These are phyloP conservation scores for Durusdinium trenchii DNA, from an alignment of 73 alveolate genomes.

Conservation along the genomic window DNA sequence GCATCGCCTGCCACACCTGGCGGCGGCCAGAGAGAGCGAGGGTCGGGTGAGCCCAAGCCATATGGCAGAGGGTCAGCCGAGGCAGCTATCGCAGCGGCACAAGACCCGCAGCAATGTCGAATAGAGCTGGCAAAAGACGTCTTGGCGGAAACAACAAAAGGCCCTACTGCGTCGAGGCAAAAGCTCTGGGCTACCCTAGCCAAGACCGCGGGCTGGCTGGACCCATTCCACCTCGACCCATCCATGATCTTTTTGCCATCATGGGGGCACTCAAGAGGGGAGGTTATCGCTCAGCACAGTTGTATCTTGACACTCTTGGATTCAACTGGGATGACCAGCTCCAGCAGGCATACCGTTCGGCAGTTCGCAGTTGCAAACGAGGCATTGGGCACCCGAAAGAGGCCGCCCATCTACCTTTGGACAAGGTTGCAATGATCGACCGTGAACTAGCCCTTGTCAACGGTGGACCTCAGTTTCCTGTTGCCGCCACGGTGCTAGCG, in stretches of 20 bases:
- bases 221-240: background rate
- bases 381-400: background rate
- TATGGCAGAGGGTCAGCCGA: background rate
- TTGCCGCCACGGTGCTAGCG: background rate
- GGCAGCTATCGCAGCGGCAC: background rate
- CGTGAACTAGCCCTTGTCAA: background rate
- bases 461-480: background rate
- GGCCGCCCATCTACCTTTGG: background rate
- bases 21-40: background rate
- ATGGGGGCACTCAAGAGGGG: slow-evolving; percentile 25
- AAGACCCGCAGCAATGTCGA: background rate
- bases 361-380: background rate
- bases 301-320: background rate
- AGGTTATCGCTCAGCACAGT: background rate
- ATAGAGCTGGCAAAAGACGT: background rate
- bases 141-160: background rate
- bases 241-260: background rate
- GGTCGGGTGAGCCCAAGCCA: background rate
- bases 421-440: background rate
- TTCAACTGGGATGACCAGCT: background rate
- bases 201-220: background rate
- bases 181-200: background rate
- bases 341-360: background rate
- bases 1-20: too few relatives aligned
- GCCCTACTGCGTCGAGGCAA: background rate